Evolutionary conservation across 1,139 yeast genomes (phyloP).

Genomic region (Petasospora fabianii): DNA sequence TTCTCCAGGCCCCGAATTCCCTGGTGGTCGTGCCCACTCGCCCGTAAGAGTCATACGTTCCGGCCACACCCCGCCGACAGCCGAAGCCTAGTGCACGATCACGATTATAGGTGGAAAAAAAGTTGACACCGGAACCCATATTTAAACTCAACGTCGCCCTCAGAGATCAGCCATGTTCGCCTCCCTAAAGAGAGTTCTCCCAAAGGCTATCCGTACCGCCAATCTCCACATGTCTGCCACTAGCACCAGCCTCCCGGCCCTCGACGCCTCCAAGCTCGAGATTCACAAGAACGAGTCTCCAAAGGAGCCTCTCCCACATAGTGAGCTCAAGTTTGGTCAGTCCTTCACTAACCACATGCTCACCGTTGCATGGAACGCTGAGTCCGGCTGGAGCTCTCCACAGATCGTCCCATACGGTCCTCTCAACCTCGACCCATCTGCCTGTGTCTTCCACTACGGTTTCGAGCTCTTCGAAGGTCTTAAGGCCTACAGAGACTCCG

Average conservation of each 20-base stretch:
- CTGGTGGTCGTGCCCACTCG: too few species aligned
- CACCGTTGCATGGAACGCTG: conserved; percentile 76
- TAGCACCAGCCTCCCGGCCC: conserved; percentile 42
- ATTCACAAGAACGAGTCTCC: conserved; percentile 58
- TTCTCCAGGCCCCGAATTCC: too few species aligned
- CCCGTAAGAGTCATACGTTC: not conserved
- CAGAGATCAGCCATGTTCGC: too few species aligned
- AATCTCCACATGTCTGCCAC: too few species aligned
- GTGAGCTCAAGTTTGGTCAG: conserved; percentile 79
- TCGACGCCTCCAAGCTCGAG: conserved; percentile 67
- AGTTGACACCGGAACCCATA: not conserved
- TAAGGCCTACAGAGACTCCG: conserved; percentile 80
- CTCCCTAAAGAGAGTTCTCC: too few species aligned
- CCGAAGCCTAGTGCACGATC: conserved; percentile 1
- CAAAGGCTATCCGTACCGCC: too few species aligned
- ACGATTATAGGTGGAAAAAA: not conserved
- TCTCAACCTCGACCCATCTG: conserved; percentile 75
- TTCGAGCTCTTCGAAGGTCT: conserved; percentile 95
- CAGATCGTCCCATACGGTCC: conserved; percentile 81
- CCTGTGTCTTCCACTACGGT: conserved; percentile 89
- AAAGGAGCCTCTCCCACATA: conserved; percentile 65
- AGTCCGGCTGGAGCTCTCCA: conserved; percentile 83
- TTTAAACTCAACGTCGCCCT: not conserved
- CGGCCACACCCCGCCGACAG: conserved; percentile 4
- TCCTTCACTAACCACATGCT: conserved; percentile 89